phyloP scores from a whole-genome alignment of 2,329 filamentous ascomycete genomes.

The Fusarium goolgardi region DNA sequence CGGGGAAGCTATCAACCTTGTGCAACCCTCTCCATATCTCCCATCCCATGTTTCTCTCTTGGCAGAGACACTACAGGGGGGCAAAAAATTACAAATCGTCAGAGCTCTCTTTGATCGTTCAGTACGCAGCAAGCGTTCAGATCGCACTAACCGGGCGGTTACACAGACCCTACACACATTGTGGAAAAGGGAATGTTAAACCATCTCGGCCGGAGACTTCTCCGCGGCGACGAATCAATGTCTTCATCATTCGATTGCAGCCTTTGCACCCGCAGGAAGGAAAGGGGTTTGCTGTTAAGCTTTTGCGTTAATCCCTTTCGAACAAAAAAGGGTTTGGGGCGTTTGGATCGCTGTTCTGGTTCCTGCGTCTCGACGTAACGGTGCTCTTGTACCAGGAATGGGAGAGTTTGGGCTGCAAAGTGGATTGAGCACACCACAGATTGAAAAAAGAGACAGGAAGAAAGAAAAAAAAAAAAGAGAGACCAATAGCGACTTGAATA shows the following conservation, averaged over 20 bases:
- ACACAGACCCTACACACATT: slow-evolving; percentile 16
- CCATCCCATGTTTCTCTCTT: not conserved
- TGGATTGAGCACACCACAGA: slow-evolving; percentile 5
- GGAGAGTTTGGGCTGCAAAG: not conserved
- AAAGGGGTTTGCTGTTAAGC: slow-evolving; percentile 3
- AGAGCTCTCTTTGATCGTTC: slow-evolving; percentile 69
- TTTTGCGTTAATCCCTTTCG: slow-evolving; percentile 9
- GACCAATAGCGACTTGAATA: slow-evolving; percentile 31
- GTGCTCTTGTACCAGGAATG: slow-evolving; percentile 1
- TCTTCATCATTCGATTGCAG: slow-evolving; percentile 62
- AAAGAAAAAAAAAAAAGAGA: slow-evolving; percentile 17
- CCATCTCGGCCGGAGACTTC: slow-evolving; percentile 36
- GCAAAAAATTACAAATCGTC: slow-evolving; percentile 46
- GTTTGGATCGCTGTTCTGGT: not conserved
- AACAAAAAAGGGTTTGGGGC: not conserved
- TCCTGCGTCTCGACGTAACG: slow-evolving; percentile 4
- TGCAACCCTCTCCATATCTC: not conserved
- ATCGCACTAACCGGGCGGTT: slow-evolving; percentile 50
- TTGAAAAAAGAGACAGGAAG: not conserved
- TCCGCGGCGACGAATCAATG: slow-evolving; percentile 49
- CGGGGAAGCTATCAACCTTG: slow-evolving; percentile 3
- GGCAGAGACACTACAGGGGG: not conserved
- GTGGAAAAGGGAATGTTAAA: slow-evolving; percentile 41
- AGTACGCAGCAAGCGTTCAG: slow-evolving; percentile 50
- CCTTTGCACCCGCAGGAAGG: not conserved